Base-by-base conservation (phyloP, 306 rosid species). In the Cucurbita maxima region DNA sequence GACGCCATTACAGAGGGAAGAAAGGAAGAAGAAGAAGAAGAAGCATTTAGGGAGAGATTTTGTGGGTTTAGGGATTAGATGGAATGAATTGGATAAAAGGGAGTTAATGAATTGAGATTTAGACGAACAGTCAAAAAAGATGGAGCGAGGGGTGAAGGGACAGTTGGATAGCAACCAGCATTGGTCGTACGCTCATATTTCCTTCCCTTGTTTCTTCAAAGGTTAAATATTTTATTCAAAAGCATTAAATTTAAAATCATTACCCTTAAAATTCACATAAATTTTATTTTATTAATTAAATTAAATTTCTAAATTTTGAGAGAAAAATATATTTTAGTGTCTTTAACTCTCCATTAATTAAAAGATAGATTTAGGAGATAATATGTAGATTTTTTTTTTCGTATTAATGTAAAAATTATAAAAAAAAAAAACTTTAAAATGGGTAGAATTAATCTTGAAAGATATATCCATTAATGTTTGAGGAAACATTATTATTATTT, bases 161-260 rank as follows among this genome's bases (percentile, higher is more conserved):
- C 61, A 71, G 75, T 71, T 71, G 75, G 75, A 71, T 52, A 30
- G 45, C 76, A 53, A 54, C 62, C 34, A 51, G 10, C 60, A 2
- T 53, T 56, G 75, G 61, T 51, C 63, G 59, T 72, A 54, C 76
- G 76, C 22, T 54, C 18, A 36, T 43, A 51, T 20, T 43, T 50
- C 15, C n/a, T 58, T 38, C 3, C 76, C 14, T 14, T 48, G 7
- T 68, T 68, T 30, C 34, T 30, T 30, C 34, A 30, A 30, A 25
- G 2, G 25, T 25, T 30, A 30, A 30, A 30, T 30, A 30, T 30
- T 30, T 30, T 30, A 30, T 30, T 30, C 34, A 30, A 30, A 30
- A 30, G 34, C 34, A 30, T 30, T 30, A 30, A 30, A 30, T 30
- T 30, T 30, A 30, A 30, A 30, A 30, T 30, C 34, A 30, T 30